Conservation (phyloP, 306 rosid species). For the Pyrus communis region DNA sequence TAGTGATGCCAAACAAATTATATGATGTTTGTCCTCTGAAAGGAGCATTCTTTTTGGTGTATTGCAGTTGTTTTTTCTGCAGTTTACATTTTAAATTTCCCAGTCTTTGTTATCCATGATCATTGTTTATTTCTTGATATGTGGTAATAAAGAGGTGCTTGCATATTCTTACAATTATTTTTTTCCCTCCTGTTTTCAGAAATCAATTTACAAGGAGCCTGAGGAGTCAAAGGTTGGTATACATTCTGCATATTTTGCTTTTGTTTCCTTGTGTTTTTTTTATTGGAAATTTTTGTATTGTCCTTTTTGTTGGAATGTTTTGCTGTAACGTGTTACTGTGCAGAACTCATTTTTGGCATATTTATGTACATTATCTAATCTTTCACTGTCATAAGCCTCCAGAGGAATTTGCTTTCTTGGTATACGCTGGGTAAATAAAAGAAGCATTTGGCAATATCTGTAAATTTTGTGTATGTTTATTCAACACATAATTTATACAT, state of each 20-base stretch:
- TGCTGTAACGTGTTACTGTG: neutral
- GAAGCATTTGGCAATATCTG: neutral
- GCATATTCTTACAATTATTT: constrained; percentile 8
- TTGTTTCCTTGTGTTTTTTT: neutral
- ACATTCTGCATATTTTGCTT: neutral
- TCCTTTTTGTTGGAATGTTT: neutral
- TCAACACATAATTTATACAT: neutral
- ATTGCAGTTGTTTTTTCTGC: neutral
- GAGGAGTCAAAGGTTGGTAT: constrained; percentile 71
- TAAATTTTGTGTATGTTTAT: neutral
- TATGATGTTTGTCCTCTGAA: neutral
- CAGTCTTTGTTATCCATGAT: neutral
- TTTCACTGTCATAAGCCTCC: neutral
- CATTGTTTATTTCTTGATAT: neutral
- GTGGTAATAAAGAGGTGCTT: neutral
- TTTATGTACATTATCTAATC: neutral
- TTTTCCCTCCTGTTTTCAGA: constrained; percentile 43
- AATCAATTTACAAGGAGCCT: constrained; percentile 68
- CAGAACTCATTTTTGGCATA: neutral
- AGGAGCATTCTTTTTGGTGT: neutral
- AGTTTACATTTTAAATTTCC: neutral
- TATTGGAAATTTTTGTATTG: neutral
- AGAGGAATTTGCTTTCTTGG: neutral
- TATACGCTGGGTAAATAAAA: neutral
- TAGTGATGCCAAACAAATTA: neutral